phyloP scores from a whole-genome alignment of 1,284 basidiomycete species.

The Apiotrichum montevideense region DNA sequence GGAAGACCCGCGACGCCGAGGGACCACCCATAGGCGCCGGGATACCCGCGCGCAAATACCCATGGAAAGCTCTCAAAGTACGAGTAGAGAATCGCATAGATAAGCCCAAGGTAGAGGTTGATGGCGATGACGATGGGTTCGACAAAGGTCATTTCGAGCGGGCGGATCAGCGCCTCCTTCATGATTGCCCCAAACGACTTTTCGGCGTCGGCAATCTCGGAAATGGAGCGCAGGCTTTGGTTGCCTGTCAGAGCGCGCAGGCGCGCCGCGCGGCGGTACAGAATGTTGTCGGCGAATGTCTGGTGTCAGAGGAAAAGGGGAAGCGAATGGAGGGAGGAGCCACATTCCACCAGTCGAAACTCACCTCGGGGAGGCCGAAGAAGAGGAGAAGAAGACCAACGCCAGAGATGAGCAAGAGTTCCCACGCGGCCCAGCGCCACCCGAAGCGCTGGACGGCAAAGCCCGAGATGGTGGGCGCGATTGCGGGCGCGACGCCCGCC shows the following conservation, averaged over 20 bases:
- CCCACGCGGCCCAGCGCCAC: conserved; percentile 44
- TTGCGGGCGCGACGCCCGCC: conserved; percentile 19
- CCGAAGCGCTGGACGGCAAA: conserved; percentile 32
- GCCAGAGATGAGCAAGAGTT: conserved; percentile 33
- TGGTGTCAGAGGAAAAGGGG: conserved; percentile 40
- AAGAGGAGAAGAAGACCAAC: conserved; percentile 50
- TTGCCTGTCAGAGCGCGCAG: conserved; percentile 50
- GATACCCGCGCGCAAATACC: not conserved
- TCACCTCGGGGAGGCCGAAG: conserved; percentile 49
- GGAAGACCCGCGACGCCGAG: conserved; percentile 31
- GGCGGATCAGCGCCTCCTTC: conserved; percentile 32
- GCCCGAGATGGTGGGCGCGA: conserved; percentile 53
- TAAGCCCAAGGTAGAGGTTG: conserved; percentile 27
- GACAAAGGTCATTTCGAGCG: conserved; percentile 31
- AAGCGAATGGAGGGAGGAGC: no score
- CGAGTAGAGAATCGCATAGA: conserved; percentile 33
- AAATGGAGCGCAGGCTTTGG: conserved; percentile 38
- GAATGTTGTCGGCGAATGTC: conserved; percentile 59
- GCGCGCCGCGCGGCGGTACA: conserved; percentile 55
- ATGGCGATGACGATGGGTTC: conserved; percentile 40
- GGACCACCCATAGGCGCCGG: conserved; percentile 30
- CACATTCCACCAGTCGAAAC: conserved; percentile 5
- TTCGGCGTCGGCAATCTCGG: conserved; percentile 28
- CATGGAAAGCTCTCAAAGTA: conserved; percentile 24
- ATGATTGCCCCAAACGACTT: conserved; percentile 23